Evolutionary conservation across 495 filamentous ascomycete genomes (phyloP), one percentile per base, ranked within the genome.

Genomic region (Penicillium arizonense): DNA sequence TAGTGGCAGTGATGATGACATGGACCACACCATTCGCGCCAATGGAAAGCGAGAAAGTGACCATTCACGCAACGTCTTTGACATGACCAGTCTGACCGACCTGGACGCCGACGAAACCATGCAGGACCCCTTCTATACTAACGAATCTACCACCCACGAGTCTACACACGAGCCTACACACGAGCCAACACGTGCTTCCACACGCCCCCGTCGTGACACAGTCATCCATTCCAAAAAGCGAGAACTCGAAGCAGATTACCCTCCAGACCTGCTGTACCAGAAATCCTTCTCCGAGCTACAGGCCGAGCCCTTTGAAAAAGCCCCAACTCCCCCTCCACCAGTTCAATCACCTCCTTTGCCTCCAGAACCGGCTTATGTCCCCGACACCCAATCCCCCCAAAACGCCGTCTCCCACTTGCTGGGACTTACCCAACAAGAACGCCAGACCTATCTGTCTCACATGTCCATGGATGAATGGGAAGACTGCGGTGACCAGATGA

Each of bases 401-500:
- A 64, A 72, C 28, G 65, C 64, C 18, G 61, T 70, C 10, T 61
- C 67, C 8, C 57, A 63, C 23, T 56, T 74, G 16, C 50, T 72
- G 16, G 41, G 50, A 1, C 54, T 72, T 7, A 38, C 62, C 6
- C 70, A 65, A 1, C 30, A 73, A 16, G 76, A 81, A 14, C 86
- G 89, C 51, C 71, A 72, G 42, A 67, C 73, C 2, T 89, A 90
- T 65, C 84, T 91, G 55, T 69, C 77, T 9, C 77, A 77, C 5
- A 72, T 96, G 61, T 62, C 80, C 3, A 77, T 89, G 20, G 73
- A 80, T 23, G 86, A 93, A 63, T 94, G 91, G 87, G 91, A 96
- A 63, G 77, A 87, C 42, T 82, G 86, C 12, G 91, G 91, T 7
- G 89, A 96, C 54, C 85, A 87, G 76, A 82, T 96, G 36, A 70